A percentile compares a stretch with the other conserved stretches of the same genome.
These are phyloP conservation scores for Leersia perrieri DNA, from an alignment of 176 grass and related monocot species.

Conservation along the genomic window DNA sequence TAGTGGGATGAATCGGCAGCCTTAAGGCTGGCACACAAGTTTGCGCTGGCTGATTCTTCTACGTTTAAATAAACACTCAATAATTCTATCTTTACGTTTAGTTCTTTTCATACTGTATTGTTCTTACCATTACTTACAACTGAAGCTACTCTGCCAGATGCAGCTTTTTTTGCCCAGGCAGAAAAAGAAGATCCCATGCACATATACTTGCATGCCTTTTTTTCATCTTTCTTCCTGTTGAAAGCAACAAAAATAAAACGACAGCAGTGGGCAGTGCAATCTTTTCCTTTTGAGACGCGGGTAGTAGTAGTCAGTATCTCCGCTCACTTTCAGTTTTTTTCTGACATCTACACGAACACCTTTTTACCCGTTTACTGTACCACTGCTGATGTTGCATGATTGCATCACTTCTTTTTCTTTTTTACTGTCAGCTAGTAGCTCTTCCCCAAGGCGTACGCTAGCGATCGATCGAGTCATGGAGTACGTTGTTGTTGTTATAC, in stretches of 20 bases:
- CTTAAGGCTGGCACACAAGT: neutral
- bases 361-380: constrained; percentile 29
- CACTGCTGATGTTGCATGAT: neutral
- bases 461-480: neutral
- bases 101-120: constrained; percentile 41
- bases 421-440: neutral
- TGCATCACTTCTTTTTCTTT: neutral
- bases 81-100: constrained; percentile 49
- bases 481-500: neutral
- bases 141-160: constrained; percentile 29
- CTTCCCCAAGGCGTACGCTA: neutral
- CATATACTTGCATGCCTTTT: constrained; percentile 1
- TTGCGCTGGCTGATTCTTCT: constrained; percentile 33
- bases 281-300: constrained; percentile 29
- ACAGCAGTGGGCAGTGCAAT: constrained; percentile 6
- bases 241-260: constrained; percentile 58
- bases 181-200: constrained; percentile 47
- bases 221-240: constrained; percentile 10
- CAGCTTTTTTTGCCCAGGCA: constrained; percentile 28
- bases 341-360: neutral
- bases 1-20: neutral
- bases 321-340: constrained; percentile 20
- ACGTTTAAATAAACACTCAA: constrained; percentile 45
- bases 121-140: constrained; percentile 46
- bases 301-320: neutral